These are phyloP conservation scores for Coemansia sp. DNA, from an alignment of 192 early-diverging fungal species.

Conservation along the genomic window DNA sequence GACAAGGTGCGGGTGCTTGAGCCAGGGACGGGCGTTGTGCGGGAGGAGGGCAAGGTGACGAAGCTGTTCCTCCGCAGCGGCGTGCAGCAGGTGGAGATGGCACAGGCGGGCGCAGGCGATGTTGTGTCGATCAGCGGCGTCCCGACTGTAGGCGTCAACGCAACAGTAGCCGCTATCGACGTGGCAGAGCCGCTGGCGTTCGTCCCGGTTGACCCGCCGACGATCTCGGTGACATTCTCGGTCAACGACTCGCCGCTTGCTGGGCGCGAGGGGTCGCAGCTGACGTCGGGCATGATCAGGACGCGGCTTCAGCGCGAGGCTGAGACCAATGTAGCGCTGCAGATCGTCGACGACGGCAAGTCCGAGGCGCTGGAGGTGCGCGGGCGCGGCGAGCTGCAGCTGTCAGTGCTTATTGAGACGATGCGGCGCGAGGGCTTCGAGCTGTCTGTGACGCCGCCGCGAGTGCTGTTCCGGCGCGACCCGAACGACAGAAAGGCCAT, in stretches of 20 bases:
- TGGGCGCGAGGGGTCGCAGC: slow-evolving; percentile 70
- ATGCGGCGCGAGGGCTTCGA: slow-evolving; percentile 90
- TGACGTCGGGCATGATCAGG: slow-evolving; percentile 78
- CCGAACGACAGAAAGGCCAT: slow-evolving; percentile 55
- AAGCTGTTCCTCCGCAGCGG: slow-evolving; percentile 76
- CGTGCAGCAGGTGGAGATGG: slow-evolving; percentile 68
- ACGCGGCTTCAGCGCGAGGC: slow-evolving; percentile 73
- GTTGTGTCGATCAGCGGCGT: slow-evolving; percentile 78
- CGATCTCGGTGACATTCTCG: slow-evolving; percentile 80
- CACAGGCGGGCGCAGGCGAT: slow-evolving; percentile 78
- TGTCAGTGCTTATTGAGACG: slow-evolving; percentile 83
- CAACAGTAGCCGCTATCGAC: slow-evolving; percentile 68
- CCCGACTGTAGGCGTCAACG: slow-evolving; percentile 73
- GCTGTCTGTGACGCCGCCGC: slow-evolving; percentile 75
- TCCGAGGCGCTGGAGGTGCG: slow-evolving; percentile 78
- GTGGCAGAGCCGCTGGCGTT: slow-evolving; percentile 64
- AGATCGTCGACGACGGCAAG: slow-evolving; percentile 64
- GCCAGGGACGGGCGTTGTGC: slow-evolving; percentile 62
- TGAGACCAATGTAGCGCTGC: slow-evolving; percentile 80
- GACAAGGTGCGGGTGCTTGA: slow-evolving; percentile 74
- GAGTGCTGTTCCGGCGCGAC: slow-evolving; percentile 72
- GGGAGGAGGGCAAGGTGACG: slow-evolving; percentile 67
- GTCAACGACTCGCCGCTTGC: slow-evolving; percentile 87
- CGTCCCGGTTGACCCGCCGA: slow-evolving; percentile 80
- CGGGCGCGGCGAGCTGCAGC: slow-evolving; percentile 85